Percentiles rank a stretch among this genome's conserved stretches.
phyloP scores from a whole-genome alignment of 116 monocot genomes.

The Iris pallida region DNA sequence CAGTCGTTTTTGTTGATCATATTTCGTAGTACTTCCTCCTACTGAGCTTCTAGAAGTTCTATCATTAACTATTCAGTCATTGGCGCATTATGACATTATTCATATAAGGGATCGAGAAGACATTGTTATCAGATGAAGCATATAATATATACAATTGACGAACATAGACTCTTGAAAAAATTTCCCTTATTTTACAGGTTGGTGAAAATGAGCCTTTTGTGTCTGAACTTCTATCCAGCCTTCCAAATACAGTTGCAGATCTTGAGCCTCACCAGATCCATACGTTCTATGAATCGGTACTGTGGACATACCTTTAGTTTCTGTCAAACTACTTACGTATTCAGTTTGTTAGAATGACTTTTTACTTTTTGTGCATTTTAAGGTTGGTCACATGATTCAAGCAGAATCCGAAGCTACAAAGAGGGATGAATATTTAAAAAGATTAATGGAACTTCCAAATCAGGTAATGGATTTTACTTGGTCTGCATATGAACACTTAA shows the following conservation, averaged over 20 bases:
- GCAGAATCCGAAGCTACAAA: constrained; percentile 79
- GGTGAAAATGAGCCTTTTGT: constrained; percentile 95
- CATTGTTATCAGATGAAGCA: no score
- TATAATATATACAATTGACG: no score
- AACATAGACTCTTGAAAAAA: no score
- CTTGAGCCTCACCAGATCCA: constrained; percentile 99
- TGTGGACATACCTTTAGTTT: not conserved
- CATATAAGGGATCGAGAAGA: no score
- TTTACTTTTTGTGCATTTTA: constrained; percentile 1
- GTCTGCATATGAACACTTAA: no score
- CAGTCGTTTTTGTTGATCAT: no score
- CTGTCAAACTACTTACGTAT: no score
- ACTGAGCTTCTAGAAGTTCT: no score
- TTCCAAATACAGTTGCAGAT: constrained; percentile 71
- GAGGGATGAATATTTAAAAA: constrained; percentile 91
- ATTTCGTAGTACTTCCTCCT: no score
- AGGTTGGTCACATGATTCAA: constrained; percentile 99
- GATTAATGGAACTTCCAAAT: constrained; percentile 97
- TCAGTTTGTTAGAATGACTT: not conserved
- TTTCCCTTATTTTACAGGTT: constrained; percentile 41
- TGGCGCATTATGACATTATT: no score
- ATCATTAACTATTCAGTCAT: no score
- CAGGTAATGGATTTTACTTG: constrained; percentile 38
- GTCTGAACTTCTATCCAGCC: constrained; percentile 73
- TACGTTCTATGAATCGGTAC: constrained; percentile 96